phyloP scores from a whole-genome alignment of 2,329 filamentous ascomycete genomes.

The Dothistroma septosporum region DNA sequence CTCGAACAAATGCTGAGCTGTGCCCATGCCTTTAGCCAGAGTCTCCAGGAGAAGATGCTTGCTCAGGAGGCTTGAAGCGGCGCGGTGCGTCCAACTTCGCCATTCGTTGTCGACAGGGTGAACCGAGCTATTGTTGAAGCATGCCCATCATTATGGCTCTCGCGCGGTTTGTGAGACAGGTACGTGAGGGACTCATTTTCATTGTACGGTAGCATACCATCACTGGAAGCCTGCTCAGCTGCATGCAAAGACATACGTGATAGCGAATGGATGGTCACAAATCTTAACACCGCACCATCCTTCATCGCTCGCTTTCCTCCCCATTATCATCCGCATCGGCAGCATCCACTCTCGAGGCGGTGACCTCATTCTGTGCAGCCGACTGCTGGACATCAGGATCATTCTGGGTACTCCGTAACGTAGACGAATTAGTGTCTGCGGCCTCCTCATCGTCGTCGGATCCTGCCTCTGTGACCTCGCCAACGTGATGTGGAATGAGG shows the following conservation, averaged over 20 bases:
- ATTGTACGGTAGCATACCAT: neutral
- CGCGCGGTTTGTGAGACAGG: neutral
- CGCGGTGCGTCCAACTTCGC: neutral
- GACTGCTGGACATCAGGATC: neutral
- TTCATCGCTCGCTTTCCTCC: neutral
- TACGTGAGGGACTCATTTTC: neutral
- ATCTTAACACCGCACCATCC: neutral
- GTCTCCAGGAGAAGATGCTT: neutral
- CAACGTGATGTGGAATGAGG: no score
- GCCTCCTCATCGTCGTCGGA: no score
- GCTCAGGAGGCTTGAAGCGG: neutral
- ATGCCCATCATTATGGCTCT: neutral
- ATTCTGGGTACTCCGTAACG: no score
- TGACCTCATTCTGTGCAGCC: neutral
- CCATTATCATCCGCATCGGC: neutral
- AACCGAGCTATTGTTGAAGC: neutral
- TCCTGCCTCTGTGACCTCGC: no score
- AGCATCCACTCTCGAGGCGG: neutral
- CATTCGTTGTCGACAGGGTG: neutral
- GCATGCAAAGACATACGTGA: neutral
- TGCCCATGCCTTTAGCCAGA: neutral
- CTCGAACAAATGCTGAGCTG: neutral
- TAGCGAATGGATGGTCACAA: neutral
- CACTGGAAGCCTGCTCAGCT: neutral
- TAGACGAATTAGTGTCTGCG: no score